phyloP scores from a whole-genome alignment of 306 rosid genomes.

The Pyrus bretschneideri region DNA sequence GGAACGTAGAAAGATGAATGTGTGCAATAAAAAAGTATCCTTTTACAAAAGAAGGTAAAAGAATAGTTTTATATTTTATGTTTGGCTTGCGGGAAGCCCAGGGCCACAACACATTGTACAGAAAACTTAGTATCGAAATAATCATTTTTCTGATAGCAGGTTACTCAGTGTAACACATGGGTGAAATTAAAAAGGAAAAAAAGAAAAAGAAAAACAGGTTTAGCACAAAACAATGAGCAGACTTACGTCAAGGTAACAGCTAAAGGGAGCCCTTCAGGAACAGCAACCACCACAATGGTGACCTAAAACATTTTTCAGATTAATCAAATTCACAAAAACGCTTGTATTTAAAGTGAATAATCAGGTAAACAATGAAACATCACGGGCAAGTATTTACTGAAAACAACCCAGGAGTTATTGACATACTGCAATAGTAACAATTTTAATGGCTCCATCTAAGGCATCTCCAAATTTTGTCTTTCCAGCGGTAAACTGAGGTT shows the following conservation, averaged over 20 bases:
- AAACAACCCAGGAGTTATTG: background rate
- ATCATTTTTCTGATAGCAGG: background rate
- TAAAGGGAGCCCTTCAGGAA: slow-evolving; percentile 93
- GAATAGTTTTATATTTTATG: background rate
- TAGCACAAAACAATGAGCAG: background rate
- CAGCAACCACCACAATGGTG: slow-evolving; percentile 93
- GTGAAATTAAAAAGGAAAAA: background rate
- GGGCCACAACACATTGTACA: background rate
- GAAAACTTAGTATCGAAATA: background rate
- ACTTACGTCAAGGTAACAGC: slow-evolving; percentile 95
- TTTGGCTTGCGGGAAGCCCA: background rate
- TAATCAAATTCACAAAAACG: slow-evolving; percentile 1
- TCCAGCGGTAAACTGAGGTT: slow-evolving; percentile 52
- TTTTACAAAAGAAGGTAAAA: background rate
- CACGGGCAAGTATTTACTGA: background rate
- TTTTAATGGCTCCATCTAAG: slow-evolving; percentile 80
- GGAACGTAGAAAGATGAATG: background rate
- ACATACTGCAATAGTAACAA: slow-evolving; percentile 90
- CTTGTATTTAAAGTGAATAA: background rate
- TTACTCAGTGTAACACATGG: background rate
- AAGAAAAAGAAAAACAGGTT: background rate
- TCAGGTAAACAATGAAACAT: background rate
- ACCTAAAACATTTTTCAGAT: slow-evolving; percentile 44
- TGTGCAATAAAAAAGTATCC: background rate
- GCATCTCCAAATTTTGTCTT: slow-evolving; percentile 65